Percentiles rank a stretch among this genome's conserved stretches.
These are phyloP conservation scores for Didymella exigua DNA, from an alignment of 2,329 filamentous ascomycete genomes.

Conservation along the genomic window DNA sequence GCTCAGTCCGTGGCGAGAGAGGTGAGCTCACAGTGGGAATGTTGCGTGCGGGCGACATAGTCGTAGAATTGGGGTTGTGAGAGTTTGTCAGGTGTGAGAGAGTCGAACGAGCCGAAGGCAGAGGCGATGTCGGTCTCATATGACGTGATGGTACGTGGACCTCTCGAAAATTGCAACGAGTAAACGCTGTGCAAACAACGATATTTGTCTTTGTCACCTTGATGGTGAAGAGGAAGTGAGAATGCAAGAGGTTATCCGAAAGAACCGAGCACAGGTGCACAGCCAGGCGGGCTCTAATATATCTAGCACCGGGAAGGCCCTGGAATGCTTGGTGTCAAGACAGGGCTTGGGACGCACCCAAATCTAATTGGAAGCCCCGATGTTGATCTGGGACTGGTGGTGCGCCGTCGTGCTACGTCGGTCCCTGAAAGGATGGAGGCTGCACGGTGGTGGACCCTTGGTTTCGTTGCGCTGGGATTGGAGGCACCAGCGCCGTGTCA, in stretches of 20 bases:
- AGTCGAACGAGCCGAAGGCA: constrained; percentile 27
- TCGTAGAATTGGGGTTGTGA: constrained; percentile 15
- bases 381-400: constrained; percentile 41
- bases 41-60: constrained; percentile 40
- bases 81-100: constrained; percentile 24
- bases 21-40: constrained; percentile 43
- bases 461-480: constrained; percentile 29
- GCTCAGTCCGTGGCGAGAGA: constrained; percentile 44
- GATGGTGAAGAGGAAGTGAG: constrained; percentile 12
- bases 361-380: constrained; percentile 39
- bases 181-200: constrained; percentile 1
- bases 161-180: constrained; percentile 13
- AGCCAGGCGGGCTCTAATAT: constrained; percentile 39
- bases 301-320: constrained; percentile 36
- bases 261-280: constrained; percentile 21
- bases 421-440: constrained; percentile 30
- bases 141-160: constrained; percentile 34
- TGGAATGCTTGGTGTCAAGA: constrained; percentile 37
- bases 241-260: constrained; percentile 10
- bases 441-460: constrained; percentile 38
- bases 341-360: constrained; percentile 30
- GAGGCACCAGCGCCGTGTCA: constrained; percentile 22
- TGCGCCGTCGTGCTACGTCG: constrained; percentile 33
- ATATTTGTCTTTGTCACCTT: constrained; percentile 9
- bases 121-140: constrained; percentile 33